Evolutionary conservation across 108 stramenopile genomes (phyloP).

Genomic region (Chaetoceros tenuissimus): DNA sequence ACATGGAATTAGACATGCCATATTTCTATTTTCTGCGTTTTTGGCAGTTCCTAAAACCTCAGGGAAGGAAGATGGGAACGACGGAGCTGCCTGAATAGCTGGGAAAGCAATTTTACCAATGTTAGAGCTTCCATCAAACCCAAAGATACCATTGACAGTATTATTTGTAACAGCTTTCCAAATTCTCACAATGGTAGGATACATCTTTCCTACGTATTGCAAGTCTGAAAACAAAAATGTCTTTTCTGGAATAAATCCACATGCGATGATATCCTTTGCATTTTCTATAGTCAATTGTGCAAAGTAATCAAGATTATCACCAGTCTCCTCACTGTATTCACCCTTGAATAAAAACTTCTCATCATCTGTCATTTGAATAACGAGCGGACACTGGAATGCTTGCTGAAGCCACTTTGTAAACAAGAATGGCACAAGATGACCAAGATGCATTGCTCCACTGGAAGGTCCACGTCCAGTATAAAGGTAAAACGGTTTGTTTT

Average conservation of each 20-base stretch:
- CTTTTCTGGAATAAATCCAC: conserved; percentile 90
- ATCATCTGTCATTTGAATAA: conserved; percentile 99
- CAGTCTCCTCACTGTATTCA: conserved; percentile 57
- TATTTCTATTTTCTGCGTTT: conserved; percentile 25
- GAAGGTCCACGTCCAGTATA: conserved; percentile 99
- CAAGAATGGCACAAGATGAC: conserved; percentile 96
- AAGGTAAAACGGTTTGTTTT: conserved; percentile 78
- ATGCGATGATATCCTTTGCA: conserved; percentile 98
- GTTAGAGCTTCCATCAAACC: conserved; percentile 84
- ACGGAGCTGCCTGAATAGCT: conserved; percentile 93
- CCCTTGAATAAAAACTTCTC: conserved; percentile 99
- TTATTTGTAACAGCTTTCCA: conserved; percentile 95
- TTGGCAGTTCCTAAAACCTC: conserved; percentile 51
- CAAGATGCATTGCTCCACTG: conserved; percentile 92
- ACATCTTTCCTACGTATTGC: conserved; percentile 96
- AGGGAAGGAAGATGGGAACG: conserved; percentile 90
- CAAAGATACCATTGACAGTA: conserved; percentile 94
- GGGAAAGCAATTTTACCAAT: conserved; percentile 95
- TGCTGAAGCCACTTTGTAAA: conserved; percentile 96
- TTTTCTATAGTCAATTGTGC: conserved; percentile 90
- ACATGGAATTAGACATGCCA: conserved; percentile 91
- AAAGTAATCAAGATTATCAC: conserved; percentile 86
- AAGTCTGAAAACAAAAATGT: conserved; percentile 90
- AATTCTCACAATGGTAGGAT: conserved; percentile 94
- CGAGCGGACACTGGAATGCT: conserved; percentile 93